Percentiles rank a stretch among this genome's conserved stretches.
These are phyloP conservation scores for Sporodiniella umbellata DNA, from an alignment of 371 early-diverging fungal genomes.

Conservation along the genomic window DNA sequence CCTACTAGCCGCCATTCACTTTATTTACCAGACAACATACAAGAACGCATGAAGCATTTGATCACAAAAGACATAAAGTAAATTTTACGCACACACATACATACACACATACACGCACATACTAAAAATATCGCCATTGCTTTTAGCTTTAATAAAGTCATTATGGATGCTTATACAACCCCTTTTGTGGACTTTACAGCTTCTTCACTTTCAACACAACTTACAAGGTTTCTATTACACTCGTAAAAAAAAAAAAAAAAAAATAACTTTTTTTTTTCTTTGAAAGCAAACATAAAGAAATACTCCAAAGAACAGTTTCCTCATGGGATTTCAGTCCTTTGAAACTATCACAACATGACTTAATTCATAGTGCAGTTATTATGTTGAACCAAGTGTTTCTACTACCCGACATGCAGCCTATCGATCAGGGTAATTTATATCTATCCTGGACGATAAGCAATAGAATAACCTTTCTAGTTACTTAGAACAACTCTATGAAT, in stretches of 20 bases:
- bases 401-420: slow-evolving; percentile 37
- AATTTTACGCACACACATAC: too few species aligned
- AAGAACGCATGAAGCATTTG: slow-evolving; percentile 17
- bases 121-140: background rate
- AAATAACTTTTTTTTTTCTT: background rate
- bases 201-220: slow-evolving; percentile 3
- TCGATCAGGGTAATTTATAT: slow-evolving; percentile 13
- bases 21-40: slow-evolving; percentile 17
- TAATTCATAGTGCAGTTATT: slow-evolving; percentile 63
- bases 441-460: slow-evolving; percentile 14
- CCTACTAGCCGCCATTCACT: slow-evolving; percentile 9
- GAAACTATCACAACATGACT: slow-evolving; percentile 56
- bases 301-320: slow-evolving; percentile 44
- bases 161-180: slow-evolving; percentile 10
- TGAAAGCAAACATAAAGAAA: slow-evolving; percentile 1
- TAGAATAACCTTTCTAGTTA: background rate
- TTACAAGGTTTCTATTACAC: slow-evolving; percentile 2
- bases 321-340: slow-evolving; percentile 73
- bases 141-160: slow-evolving; percentile 8
- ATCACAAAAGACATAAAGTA: slow-evolving; percentile 17
- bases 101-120: too few species aligned
- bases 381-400: slow-evolving; percentile 62
- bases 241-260: too few species aligned
- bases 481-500: slow-evolving; percentile 53
- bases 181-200: background rate